phyloP scores from a whole-genome alignment of 306 rosid genomes.

The Parietaria judaica region DNA sequence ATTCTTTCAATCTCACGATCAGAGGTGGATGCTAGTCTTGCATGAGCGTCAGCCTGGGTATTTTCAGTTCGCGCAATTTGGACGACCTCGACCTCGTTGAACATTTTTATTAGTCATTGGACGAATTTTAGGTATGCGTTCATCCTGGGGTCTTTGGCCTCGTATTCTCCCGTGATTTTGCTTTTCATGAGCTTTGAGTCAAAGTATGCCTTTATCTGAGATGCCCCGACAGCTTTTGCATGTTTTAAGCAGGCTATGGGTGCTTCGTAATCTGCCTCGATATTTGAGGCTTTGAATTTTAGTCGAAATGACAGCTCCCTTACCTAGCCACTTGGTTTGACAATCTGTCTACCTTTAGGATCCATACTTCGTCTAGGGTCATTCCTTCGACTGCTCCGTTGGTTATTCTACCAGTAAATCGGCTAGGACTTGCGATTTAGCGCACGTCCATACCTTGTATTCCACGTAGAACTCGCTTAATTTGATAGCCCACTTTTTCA shows the following conservation, averaged over 20 bases:
- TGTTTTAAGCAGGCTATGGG: neutral
- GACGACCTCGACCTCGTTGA: neutral
- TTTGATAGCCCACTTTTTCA: too few relatives aligned
- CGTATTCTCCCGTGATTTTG: neutral
- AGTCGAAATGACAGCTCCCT: neutral
- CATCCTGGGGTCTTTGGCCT: neutral
- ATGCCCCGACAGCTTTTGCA: neutral
- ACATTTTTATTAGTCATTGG: neutral
- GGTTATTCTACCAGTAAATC: neutral
- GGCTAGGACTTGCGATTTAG: too few relatives aligned
- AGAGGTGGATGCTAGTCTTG: too few relatives aligned
- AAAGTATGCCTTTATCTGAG: neutral
- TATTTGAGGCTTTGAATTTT: neutral
- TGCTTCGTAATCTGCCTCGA: neutral
- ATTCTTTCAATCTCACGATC: too few relatives aligned
- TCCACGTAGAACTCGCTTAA: too few relatives aligned
- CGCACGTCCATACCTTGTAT: too few relatives aligned
- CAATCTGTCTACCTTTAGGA: neutral
- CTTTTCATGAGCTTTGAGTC: neutral
- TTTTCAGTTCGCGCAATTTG: neutral
- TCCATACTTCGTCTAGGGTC: neutral
- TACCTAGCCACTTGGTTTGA: neutral
- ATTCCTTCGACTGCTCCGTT: neutral
- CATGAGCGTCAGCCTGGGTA: neutral
- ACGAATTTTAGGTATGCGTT: neutral